Conservation (phyloP, 176 grass and related monocot species). For the Carex kokanica region DNA sequence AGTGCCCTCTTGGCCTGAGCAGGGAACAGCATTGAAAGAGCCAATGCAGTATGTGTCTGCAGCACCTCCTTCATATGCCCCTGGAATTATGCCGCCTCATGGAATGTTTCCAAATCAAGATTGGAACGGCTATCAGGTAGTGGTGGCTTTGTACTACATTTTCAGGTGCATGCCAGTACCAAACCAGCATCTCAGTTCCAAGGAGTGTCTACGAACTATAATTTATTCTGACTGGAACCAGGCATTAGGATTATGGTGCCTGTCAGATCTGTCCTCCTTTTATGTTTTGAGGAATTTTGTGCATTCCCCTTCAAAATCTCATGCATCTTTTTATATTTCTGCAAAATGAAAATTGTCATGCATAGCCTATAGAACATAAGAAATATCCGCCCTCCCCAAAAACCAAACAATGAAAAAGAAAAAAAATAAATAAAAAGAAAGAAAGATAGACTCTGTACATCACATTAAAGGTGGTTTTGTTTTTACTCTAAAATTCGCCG, state of each 20-base stretch:
- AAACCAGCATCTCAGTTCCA: background rate
- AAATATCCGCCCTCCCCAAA: too few species aligned
- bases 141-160: background rate
- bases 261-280: background rate
- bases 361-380: background rate
- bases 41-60: slow-evolving; percentile 54
- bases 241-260: background rate
- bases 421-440: too few species aligned
- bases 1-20: slow-evolving; percentile 40
- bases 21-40: slow-evolving; percentile 44
- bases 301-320: background rate
- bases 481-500: background rate
- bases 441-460: background rate
- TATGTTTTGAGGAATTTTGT: background rate
- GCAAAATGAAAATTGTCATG: background rate
- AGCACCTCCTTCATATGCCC: slow-evolving; percentile 47
- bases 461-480: too few species aligned
- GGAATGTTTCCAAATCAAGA: slow-evolving; percentile 56
- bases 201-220: background rate
- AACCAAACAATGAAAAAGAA: too few species aligned
- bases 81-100: slow-evolving; percentile 63
- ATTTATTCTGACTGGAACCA: background rate
- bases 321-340: background rate
- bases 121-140: slow-evolving; percentile 75
- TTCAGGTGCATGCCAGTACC: background rate